Evolutionary conservation across 331 rosid species (phyloP), one percentile per base, ranked within the genome.

Genomic region (Pyracantha coccinea): DNA sequence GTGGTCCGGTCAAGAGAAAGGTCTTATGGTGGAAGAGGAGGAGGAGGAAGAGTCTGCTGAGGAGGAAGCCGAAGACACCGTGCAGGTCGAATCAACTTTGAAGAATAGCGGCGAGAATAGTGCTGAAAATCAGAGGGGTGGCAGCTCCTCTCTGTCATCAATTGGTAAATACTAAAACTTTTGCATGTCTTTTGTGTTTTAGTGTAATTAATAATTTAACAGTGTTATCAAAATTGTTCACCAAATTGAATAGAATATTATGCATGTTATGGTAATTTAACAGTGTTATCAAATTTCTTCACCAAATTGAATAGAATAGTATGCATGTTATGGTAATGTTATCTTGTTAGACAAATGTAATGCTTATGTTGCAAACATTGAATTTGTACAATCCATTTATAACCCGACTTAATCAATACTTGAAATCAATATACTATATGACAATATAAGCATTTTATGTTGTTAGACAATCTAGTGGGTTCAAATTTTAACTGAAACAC

Each of bases 111-210:
- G 66, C 8, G 85, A 68, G n/a, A 60, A 65, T 8, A 19, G 52
- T 75, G 57, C 73, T 69, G 83, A 76, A 63, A 67, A 66, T 27
- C 89, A 66, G 10, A 83, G 77, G 68, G 80, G 76, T 78, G 87
- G 80, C 45, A 78, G 73, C 76, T 83, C 85, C 45, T 80, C 83
- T 66, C 86, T 73, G 60, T 79, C 86, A 31, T 70, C 89, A 53
- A 75, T 75, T 78, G 89, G 98, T 87, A 59, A 77, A 33, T n/a
- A 33, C 63, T 78, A 12, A 29, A 53, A 13, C 53, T 69, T 44
- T 38, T 78, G 45, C 58, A 27, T 68, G 17, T n/a, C 7, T 24
- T 1, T 35, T 45, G 20, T 60, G 63, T 58, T 58, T 23, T 58
- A 23, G 28, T 58, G 14, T 23, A 58, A 23, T 58, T 58, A n/a